phyloP scores from a whole-genome alignment of 1,284 basidiomycete genomes.

The Mycosarcoma mackinlayi region DNA sequence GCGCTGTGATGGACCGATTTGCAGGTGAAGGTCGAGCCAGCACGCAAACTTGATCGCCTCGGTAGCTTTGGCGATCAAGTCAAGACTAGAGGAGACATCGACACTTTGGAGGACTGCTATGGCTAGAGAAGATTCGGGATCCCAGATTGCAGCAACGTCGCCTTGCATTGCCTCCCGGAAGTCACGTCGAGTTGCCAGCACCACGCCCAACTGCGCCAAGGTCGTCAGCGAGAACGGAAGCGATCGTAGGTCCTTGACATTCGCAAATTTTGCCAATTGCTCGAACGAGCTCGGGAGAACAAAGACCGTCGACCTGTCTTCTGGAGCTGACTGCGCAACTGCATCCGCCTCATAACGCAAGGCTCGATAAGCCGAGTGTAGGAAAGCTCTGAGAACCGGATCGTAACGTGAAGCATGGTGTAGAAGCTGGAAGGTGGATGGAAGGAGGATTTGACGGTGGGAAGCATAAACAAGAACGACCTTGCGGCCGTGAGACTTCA shows the following conservation, averaged over 20 bases:
- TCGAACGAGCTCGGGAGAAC: constrained; percentile 14
- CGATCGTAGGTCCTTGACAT: not conserved
- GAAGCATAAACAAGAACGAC: constrained; percentile 32
- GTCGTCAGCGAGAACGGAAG: constrained; percentile 27
- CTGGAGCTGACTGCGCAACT: not conserved
- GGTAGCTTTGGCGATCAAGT: constrained; percentile 15
- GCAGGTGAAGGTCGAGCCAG: constrained; percentile 26
- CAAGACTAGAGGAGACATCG: constrained; percentile 19
- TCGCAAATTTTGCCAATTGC: constrained; percentile 1
- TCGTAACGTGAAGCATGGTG: constrained; percentile 24
- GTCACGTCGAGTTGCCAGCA: constrained; percentile 19
- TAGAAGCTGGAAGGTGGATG: constrained; percentile 30
- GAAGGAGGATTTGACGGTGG: constrained; percentile 11
- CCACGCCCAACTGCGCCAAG: constrained; percentile 19
- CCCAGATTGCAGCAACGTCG: constrained; percentile 35
- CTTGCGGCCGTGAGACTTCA: constrained; percentile 23
- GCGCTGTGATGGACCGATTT: not conserved
- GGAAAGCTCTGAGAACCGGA: constrained; percentile 26
- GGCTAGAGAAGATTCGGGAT: constrained; percentile 34
- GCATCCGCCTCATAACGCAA: constrained; percentile 9
- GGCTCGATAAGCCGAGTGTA: constrained; percentile 28
- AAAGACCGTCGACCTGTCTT: not conserved
- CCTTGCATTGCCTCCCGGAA: constrained; percentile 28
- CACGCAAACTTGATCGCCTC: constrained; percentile 28
- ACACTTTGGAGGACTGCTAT: constrained; percentile 11